Base-by-base conservation (phyloP, 352 stramenopile species). In the Phytophthora cryptogea region DNA sequence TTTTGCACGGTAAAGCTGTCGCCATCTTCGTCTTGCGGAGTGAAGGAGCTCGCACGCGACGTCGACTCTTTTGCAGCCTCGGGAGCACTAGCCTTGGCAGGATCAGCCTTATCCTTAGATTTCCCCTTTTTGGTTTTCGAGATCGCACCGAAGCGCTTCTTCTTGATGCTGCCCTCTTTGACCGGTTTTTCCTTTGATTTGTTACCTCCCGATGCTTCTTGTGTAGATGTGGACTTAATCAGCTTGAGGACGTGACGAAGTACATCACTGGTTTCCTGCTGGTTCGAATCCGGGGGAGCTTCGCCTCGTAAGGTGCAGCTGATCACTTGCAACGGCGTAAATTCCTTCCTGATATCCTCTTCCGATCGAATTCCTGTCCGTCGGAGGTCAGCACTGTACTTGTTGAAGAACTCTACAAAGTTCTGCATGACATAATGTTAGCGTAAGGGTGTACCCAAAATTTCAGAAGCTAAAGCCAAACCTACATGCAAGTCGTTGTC, bases 1-100 rank as follows among this genome's bases (percentile, higher is more conserved):
- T 78, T 89, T 43, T 92, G 80, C 11, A 92, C 83, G 20, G 76
- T 74, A 56, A 92, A 92, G 23, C 63, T 75, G 42, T 88, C 79
- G 20, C 53, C 46, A 17, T 89, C 71, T 2, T 64, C 40, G 26
- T 75, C 61, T 14, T 65, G 37, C 32, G 56, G 76, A 11, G 64
- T 74, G 53, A 86, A 80, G 4, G 77, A 78, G 45, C 46, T 70
- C 30, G 72, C 74, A 20, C 66, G 65, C 3, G 72, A 69, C 8
- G 56, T 72, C 4, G 70, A 66, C 30, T 74, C 64, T 60, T 83
- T 81, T 2, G 46, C 35, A 17, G 40, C 10, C 10, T 63, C 47
- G 5, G 53, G 14, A 2, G 61, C 30, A 9, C 39, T 50, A 0
- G 54, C 61, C 14, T 66, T 72, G 13, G 68, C 63, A 20, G 51